Evolutionary conservation across 192 early-diverging fungal genomes (phyloP).

Genomic region (Pilaira anomala): DNA sequence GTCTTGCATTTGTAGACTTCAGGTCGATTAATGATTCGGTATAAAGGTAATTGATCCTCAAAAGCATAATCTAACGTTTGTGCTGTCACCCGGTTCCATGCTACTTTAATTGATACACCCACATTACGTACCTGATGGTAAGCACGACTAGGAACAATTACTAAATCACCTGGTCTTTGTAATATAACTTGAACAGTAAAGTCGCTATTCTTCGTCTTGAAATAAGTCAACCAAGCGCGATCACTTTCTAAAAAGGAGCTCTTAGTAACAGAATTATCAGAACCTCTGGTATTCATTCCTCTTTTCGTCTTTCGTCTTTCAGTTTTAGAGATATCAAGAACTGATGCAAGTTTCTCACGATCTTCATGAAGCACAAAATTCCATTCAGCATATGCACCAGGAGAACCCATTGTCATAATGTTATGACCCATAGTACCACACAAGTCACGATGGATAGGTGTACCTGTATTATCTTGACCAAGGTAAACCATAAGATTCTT

Average conservation of each 20-base stretch:
- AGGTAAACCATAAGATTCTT: conserved; percentile 38
- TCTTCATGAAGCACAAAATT: conserved; percentile 11
- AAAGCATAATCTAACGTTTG: not conserved
- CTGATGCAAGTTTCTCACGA: not conserved
- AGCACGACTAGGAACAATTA: conserved; percentile 30
- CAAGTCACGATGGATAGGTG: conserved; percentile 26
- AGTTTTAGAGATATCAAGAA: not conserved
- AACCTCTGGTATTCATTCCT: not conserved
- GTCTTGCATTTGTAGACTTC: conserved; percentile 28
- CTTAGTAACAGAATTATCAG: not conserved
- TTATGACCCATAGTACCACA: conserved; percentile 39
- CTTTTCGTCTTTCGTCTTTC: not conserved
- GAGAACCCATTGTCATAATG: conserved; percentile 24
- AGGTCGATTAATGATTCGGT: conserved; percentile 24
- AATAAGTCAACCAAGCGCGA: conserved; percentile 12
- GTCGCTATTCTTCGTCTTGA: not conserved
- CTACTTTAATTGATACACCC: conserved; percentile 26
- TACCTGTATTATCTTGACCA: conserved; percentile 24
- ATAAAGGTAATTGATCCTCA: conserved; percentile 17
- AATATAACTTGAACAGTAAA: conserved; percentile 21
- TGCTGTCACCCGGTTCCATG: conserved; percentile 29
- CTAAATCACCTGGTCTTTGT: conserved; percentile 34
- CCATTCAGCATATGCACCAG: conserved; percentile 23
- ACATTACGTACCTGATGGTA: conserved; percentile 35
- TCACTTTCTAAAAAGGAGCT: conserved; percentile 29